Base-by-base conservation (phyloP, 805 yeast genomes). In the Ogataea minuta region DNA sequence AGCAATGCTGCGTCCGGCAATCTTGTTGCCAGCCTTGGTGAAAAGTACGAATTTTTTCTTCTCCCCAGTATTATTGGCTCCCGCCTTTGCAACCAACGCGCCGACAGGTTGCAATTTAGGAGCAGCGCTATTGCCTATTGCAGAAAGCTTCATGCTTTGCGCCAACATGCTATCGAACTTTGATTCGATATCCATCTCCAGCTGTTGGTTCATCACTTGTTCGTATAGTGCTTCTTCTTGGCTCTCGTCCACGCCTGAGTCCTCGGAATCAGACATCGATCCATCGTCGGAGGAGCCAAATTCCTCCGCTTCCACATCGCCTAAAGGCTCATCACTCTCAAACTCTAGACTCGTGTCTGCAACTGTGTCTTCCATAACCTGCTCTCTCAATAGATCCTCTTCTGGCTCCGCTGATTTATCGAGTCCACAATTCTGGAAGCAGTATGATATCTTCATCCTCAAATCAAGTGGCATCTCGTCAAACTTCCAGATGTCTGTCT, bases 91-190 rank as follows among this genome's bases (percentile, higher is more conserved):
- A 16, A 21, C 39, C 9, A 31, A 8, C 9, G 34, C 11, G 9
- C 32, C 32, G 9, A 31, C 21, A 2, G 31, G 32, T 17, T 21
- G 29, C 17, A 28, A 11, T 5, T 14, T 23, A 11, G 23, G 23
- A 8, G 23, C 5, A 12, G 24, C 17, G 9, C 30, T 4, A 5
- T 16, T 31, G 4, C 33, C 9, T 6, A 14, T 19, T 9, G 17
- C 17, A 15, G 24, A 31, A 8, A 31, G 13, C 8, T 32, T 28
- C 47, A 76, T 61, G 8, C 84, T 69, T 14, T 76, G 80, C n/a
- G 62, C 51, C 44, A 80, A 64, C 52, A 82, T 58, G 36, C 59
- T 64, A 41, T 72, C 73, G 44, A 77, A 75, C 49, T 81, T 84
- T 35, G 62, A 68, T 26, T 81, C 87, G 34, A 84, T 46, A 9